Evolutionary conservation across 2,329 filamentous ascomycete genomes (phyloP).

Genomic region (Neofusicoccum sp.): DNA sequence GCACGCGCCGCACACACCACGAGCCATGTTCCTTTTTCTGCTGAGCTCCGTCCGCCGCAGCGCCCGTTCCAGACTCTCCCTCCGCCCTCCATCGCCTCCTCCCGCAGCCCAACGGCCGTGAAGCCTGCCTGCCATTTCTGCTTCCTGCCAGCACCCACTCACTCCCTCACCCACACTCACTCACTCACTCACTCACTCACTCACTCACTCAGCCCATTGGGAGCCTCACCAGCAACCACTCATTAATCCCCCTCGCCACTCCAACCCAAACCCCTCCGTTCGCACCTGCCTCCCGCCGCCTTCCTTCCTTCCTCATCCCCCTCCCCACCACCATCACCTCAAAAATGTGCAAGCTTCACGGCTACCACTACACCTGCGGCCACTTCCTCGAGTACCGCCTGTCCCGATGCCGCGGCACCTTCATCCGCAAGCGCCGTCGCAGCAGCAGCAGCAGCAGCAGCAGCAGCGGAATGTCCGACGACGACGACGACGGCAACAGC

Average conservation of each 20-base stretch:
- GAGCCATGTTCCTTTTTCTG: neutral
- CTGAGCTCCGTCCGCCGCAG: neutral
- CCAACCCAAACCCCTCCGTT: no score
- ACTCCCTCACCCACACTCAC: neutral
- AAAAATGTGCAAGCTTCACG: slow-evolving; percentile 42
- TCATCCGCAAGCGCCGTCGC: slow-evolving; percentile 26
- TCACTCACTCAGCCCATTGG: no score
- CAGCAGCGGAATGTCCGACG: neutral
- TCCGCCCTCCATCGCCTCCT: neutral
- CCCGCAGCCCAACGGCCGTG: no score
- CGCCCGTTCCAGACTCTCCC: no score
- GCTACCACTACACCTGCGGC: slow-evolving; percentile 36
- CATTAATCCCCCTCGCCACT: no score
- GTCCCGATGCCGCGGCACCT: slow-evolving; percentile 39
- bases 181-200: neutral
- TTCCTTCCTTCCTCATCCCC: neutral
- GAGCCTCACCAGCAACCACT: no score
- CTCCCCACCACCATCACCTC: neutral
- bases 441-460: neutral
- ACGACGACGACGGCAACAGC: slow-evolving; percentile 11
- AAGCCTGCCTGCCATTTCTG: no score
- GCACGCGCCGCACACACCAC: neutral
- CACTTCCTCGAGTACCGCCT: slow-evolving; percentile 33
- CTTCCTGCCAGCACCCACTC: neutral
- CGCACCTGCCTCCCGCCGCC: neutral